Evolutionary conservation across 2,329 filamentous ascomycete genomes (phyloP).

Genomic region (Pestalotiopsis sp.): DNA sequence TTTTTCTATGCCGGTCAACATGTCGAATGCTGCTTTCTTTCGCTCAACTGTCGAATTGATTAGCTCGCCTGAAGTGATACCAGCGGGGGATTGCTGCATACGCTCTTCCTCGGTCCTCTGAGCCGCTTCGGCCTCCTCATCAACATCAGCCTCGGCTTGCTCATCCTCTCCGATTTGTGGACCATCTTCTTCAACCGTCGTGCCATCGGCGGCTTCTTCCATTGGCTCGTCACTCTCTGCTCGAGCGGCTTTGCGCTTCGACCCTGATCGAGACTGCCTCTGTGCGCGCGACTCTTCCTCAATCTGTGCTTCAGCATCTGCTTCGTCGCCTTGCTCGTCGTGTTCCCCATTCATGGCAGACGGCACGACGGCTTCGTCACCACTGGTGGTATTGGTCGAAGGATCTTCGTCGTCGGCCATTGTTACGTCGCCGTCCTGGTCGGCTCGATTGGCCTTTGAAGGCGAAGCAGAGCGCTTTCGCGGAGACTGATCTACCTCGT

Average conservation of each 20-base stretch:
- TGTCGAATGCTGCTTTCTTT: conserved; percentile 79
- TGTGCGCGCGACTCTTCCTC: conserved; percentile 25
- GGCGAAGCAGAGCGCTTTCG: conserved; percentile 30
- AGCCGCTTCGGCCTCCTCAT: conserved; percentile 62
- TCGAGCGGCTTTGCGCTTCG: conserved; percentile 30
- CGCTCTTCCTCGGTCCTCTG: conserved; percentile 68
- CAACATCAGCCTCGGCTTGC: conserved; percentile 55
- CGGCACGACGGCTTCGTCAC: conserved; percentile 30
- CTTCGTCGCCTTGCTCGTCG: conserved; percentile 19
- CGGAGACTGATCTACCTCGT: conserved; percentile 23
- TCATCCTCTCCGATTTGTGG: conserved; percentile 58
- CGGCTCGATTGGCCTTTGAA: conserved; percentile 27
- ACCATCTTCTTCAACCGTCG: conserved; percentile 41
- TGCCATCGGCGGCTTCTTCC: conserved; percentile 33
- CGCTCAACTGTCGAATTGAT: conserved; percentile 63
- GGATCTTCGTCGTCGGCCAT: conserved; percentile 38
- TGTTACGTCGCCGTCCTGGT: conserved; percentile 33
- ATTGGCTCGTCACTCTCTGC: conserved; percentile 19
- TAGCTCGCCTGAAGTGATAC: conserved; percentile 24
- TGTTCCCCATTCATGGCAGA: conserved; percentile 21
- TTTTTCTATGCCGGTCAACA: conserved; percentile 79
- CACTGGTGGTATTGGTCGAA: conserved; percentile 30
- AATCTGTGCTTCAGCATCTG: conserved; percentile 25
- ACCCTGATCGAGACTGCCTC: conserved; percentile 38
- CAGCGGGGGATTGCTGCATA: conserved; percentile 38